A percentile compares a stretch with the other conserved stretches of the same genome.
These are phyloP conservation scores for Lactuca saligna DNA, from an alignment of 129 eudicot genomes.

Conservation along the genomic window DNA sequence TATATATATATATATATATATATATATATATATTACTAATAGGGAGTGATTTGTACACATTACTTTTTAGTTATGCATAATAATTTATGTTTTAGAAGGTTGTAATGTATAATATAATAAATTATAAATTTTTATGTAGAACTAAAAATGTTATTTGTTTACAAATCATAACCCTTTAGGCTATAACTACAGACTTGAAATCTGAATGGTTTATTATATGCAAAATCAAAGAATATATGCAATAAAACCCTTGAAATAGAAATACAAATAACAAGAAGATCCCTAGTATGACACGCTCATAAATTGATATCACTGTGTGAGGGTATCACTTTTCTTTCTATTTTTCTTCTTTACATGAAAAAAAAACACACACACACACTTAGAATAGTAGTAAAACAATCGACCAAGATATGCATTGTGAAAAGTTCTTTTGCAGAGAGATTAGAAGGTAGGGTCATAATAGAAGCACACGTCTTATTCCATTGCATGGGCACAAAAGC, in stretches of 20 bases:
- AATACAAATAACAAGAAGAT: not conserved
- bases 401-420: constrained; percentile 26
- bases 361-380: not conserved
- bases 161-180: too few species aligned
- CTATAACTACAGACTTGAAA: not conserved
- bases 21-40: too few species aligned
- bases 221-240: not conserved
- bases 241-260: not conserved
- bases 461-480: constrained; percentile 34
- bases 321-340: constrained; percentile 4
- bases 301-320: not conserved
- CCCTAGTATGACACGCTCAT: not conserved
- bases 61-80: too few species aligned
- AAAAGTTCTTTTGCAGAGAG: constrained; percentile 24
- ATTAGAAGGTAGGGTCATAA: constrained; percentile 32
- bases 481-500: constrained; percentile 16
- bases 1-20: too few species aligned
- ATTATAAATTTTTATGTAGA: too few species aligned
- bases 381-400: not conserved
- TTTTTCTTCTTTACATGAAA: not conserved
- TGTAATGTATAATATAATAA: too few species aligned
- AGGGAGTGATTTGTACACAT: too few species aligned
- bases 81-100: too few species aligned
- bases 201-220: not conserved
- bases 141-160: too few species aligned